Conservation (phyloP, 177 flowering plant genomes). For the Vitis hybrid region DNA sequence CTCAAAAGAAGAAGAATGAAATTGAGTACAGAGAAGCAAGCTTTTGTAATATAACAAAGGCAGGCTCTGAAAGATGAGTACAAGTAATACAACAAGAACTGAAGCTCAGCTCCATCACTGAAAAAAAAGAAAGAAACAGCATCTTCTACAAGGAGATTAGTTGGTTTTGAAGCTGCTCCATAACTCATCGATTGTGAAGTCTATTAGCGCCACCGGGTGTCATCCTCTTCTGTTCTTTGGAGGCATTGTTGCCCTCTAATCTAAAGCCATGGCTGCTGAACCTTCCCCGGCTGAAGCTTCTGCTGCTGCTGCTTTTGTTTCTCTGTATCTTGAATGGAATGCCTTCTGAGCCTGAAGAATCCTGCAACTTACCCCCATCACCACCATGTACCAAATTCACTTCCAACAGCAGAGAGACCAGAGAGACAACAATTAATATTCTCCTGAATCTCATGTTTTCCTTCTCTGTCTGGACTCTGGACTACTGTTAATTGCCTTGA, state of each 20-base stretch:
- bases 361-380: not conserved
- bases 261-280: constrained; percentile 8
- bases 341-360: not conserved
- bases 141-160: no score
- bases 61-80: no score
- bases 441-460: not conserved
- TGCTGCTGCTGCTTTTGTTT: not conserved
- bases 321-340: not conserved
- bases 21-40: no score
- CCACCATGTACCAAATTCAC: not conserved
- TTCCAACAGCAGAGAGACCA: not conserved
- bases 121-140: no score
- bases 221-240: constrained; percentile 13
- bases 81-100: no score
- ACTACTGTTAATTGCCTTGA: no score
- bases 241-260: not conserved
- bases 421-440: not conserved
- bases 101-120: no score
- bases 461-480: not conserved
- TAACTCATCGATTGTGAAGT: constrained; percentile 12
- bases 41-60: no score
- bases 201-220: constrained; percentile 11
- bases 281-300: constrained; percentile 4
- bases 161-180: no score
- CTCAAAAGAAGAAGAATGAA: no score